phyloP scores from a whole-genome alignment of 148 eudicot species.

The Rhododendron kiyosumense region DNA sequence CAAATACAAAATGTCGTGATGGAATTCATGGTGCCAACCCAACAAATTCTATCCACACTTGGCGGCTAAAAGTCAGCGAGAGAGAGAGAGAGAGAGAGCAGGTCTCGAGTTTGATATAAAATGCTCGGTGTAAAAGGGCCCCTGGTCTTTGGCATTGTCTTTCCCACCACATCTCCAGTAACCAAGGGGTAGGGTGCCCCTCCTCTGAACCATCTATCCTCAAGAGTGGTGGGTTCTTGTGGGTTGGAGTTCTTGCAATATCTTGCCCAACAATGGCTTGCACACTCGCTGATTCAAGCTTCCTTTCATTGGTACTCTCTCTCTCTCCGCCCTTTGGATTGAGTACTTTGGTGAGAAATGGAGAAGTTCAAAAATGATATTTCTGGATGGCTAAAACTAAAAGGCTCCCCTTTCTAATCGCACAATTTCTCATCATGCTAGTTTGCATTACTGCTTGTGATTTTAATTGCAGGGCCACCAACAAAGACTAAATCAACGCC shows the following conservation, averaged over 20 bases:
- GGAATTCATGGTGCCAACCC: not conserved
- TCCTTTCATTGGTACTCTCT: constrained; percentile 28
- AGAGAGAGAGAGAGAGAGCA: not conserved
- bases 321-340: not conserved
- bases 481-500: constrained; percentile 24
- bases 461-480: constrained; percentile 27
- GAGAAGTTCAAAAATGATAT: not conserved
- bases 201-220: not conserved
- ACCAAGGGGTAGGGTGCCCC: not conserved
- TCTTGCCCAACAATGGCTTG: constrained; percentile 29
- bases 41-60: not conserved
- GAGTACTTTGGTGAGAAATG: not conserved
- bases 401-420: not conserved
- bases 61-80: not conserved
- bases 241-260: constrained; percentile 5
- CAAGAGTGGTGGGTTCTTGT: constrained; percentile 6
- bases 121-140: not conserved
- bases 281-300: constrained; percentile 31
- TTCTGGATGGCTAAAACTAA: not conserved
- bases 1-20: not conserved
- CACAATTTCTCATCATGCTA: not conserved
- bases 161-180: not conserved
- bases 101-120: not conserved
- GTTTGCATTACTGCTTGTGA: not conserved
- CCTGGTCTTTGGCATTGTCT: not conserved